These are phyloP conservation scores for Hydnomerulius pinastri DNA, from an alignment of 768 basidiomycete species.

Conservation along the genomic window DNA sequence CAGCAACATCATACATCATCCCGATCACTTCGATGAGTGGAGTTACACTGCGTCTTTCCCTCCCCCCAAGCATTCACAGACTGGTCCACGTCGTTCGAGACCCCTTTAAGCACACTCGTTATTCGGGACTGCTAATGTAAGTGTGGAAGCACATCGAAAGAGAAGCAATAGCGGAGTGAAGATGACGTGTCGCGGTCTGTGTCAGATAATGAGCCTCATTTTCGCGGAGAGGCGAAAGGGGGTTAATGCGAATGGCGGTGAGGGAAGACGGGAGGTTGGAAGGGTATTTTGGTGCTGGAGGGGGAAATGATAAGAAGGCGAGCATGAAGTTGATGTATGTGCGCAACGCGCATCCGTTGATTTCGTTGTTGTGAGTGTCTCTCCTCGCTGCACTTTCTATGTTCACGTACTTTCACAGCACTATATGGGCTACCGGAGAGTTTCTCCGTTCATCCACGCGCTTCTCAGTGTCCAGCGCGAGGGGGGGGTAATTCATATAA, in stretches of 20 bases:
- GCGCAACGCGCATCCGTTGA: conserved; percentile 77
- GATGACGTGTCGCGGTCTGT: too few species aligned
- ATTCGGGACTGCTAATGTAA: conserved; percentile 75
- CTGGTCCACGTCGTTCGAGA: conserved; percentile 60
- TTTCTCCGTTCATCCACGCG: too few species aligned
- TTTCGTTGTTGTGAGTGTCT: conserved; percentile 68
- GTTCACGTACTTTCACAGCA: too few species aligned
- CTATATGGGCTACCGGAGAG: too few species aligned
- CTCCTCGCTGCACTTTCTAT: background rate
- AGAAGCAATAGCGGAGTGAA: conserved; percentile 49
- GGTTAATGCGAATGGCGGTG: conserved; percentile 11
- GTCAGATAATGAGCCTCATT: conserved; percentile 40
- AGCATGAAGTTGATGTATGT: conserved; percentile 84
- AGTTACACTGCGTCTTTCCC: conserved; percentile 51
- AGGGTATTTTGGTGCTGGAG: conserved; percentile 56
- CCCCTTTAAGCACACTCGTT: conserved; percentile 85
- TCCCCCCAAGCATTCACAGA: conserved; percentile 19
- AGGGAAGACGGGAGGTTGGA: conserved; percentile 50
- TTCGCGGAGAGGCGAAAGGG: conserved; percentile 40
- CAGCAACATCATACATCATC: conserved; percentile 83
- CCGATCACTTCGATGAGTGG: conserved; percentile 80
- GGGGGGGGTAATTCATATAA: too few species aligned
- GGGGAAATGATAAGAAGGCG: conserved; percentile 61
- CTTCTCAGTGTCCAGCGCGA: too few species aligned
- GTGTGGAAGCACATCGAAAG: conserved; percentile 37